Base-by-base conservation (phyloP, 345 rosid genomes). In the Combretum micranthum region DNA sequence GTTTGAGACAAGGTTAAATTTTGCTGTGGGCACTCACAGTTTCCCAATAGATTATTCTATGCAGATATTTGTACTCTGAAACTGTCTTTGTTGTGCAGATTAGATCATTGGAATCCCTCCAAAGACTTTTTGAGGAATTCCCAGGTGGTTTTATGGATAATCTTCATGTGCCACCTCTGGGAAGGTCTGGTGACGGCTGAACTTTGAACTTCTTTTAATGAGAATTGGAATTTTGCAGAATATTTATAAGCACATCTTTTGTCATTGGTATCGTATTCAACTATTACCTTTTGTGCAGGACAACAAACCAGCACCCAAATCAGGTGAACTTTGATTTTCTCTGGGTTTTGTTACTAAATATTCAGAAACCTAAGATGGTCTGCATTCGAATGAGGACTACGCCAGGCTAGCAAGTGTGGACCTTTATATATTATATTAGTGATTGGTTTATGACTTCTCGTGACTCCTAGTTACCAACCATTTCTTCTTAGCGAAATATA, bases 91-190 rank as follows among this genome's bases (percentile, higher is more conserved):
- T 51, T 57, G 50, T 72, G 51, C 90, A 92, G 99, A 93, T 93
- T 69, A 76, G 96, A 75, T 93, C 99, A 53, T 70, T 93, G 71
- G 99, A 83, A 69, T 79, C 94, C 57, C 86, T 93, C 55, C 96
- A 86, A 66, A 75, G 75, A 65, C 83, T 66, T 56, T 93, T 89
- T 66, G 96, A 86, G 80, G 84, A 87, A 69, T 93, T 93, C 64
- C 99, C 99, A 43, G 75, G 62, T 23, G 99, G 94, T 64, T 93
- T 89, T 68, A 80, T 82, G 84, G 69, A 56, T 26, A 78, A 53
- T 53, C 88, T 93, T 67, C 95, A 92, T 61, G 69, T 80, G 63
- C 80, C 80, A 61, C 72, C 75, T 62, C 60, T 58, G 44, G 57
- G 72, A 72, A 77, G 94, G 97, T 82, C 52, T 74, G 15, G 12